A percentile compares a stretch with the other conserved stretches of the same genome.
phyloP scores from a whole-genome alignment of 2,329 filamentous ascomycete species.

The Colletotrichum liaoningense region DNA sequence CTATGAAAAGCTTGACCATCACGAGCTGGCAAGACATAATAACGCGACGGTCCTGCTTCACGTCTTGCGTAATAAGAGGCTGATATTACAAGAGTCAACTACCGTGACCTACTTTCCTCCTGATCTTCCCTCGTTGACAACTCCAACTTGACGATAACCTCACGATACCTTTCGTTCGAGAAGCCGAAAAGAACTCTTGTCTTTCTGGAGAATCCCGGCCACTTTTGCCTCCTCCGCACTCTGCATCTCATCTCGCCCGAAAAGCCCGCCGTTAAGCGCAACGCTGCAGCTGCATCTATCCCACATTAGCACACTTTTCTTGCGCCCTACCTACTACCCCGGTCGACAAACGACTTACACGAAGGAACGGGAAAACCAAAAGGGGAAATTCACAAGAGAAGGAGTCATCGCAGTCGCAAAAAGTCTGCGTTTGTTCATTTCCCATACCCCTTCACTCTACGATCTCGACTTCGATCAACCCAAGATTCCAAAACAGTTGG shows the following conservation, averaged over 20 bases:
- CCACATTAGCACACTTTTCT: not conserved
- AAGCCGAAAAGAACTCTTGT: not conserved
- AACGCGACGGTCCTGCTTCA: slow-evolving; percentile 29
- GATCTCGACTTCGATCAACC: not conserved
- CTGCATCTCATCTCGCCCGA: slow-evolving; percentile 12
- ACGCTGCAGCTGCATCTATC: not conserved
- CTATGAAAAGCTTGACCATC: slow-evolving; percentile 46
- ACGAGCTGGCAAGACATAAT: slow-evolving; percentile 40
- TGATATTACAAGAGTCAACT: slow-evolving; percentile 9
- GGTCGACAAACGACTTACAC: slow-evolving; percentile 3
- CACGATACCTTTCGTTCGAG: not conserved
- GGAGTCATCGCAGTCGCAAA: slow-evolving; percentile 5
- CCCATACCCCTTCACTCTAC: not conserved
- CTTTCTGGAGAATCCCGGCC: not conserved
- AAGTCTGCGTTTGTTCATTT: not conserved
- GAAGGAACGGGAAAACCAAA: not conserved
- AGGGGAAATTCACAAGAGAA: not conserved
- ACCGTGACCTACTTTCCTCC: not conserved
- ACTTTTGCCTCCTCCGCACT: not conserved
- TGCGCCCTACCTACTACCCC: not conserved
- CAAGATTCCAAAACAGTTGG: not conserved
- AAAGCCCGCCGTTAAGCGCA: slow-evolving; percentile 13
- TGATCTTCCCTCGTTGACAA: not conserved
- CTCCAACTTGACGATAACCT: slow-evolving; percentile 12
- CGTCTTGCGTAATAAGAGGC: not conserved